These are phyloP conservation scores for Knoxdaviesia proteae DNA, from an alignment of 2,329 filamentous ascomycete genomes.

Conservation along the genomic window DNA sequence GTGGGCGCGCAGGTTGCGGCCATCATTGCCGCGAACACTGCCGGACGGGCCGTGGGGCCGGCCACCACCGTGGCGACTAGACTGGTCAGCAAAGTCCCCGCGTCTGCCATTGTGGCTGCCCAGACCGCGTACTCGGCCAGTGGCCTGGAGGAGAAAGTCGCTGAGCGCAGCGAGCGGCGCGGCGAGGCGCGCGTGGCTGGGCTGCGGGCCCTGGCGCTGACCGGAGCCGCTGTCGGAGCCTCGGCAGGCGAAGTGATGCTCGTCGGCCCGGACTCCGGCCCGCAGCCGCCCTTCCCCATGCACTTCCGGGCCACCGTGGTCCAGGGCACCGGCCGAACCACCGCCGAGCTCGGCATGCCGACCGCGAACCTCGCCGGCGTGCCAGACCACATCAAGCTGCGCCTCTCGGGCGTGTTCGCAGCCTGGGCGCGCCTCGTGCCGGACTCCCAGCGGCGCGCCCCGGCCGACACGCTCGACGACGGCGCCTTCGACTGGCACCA, in stretches of 20 bases:
- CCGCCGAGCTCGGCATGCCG: slow-evolving; percentile 22
- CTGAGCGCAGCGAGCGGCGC: slow-evolving; percentile 9
- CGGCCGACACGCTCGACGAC: slow-evolving; percentile 2
- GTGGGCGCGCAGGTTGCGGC: slow-evolving; percentile 37
- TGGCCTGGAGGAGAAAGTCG: slow-evolving; percentile 10
- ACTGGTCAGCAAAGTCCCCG: not conserved
- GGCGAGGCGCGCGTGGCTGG: slow-evolving; percentile 6
- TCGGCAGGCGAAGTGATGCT: slow-evolving; percentile 7
- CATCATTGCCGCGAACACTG: slow-evolving; percentile 23
- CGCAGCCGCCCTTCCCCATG: slow-evolving; percentile 30
- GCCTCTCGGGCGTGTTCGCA: slow-evolving; percentile 40
- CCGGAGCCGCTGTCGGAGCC: slow-evolving; percentile 3
- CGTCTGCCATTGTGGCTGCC: slow-evolving; percentile 7
- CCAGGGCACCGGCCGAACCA: slow-evolving; percentile 19
- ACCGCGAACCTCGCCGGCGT: slow-evolving; percentile 32
- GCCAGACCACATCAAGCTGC: slow-evolving; percentile 27
- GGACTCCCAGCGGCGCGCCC: not conserved
- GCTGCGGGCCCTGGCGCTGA: slow-evolving; percentile 8
- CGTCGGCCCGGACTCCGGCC: slow-evolving; percentile 28
- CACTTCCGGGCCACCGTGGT: slow-evolving; percentile 27
- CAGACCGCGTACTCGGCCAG: slow-evolving; percentile 15
- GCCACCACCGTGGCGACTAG: not conserved
- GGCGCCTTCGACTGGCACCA: slow-evolving; percentile 31
- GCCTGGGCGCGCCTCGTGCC: slow-evolving; percentile 35
- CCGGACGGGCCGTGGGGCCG: slow-evolving; percentile 19